Evolutionary conservation across 129 eudicot species (phyloP), one percentile per base, ranked within the genome.

Genomic region (Escallonia herrerae): DNA sequence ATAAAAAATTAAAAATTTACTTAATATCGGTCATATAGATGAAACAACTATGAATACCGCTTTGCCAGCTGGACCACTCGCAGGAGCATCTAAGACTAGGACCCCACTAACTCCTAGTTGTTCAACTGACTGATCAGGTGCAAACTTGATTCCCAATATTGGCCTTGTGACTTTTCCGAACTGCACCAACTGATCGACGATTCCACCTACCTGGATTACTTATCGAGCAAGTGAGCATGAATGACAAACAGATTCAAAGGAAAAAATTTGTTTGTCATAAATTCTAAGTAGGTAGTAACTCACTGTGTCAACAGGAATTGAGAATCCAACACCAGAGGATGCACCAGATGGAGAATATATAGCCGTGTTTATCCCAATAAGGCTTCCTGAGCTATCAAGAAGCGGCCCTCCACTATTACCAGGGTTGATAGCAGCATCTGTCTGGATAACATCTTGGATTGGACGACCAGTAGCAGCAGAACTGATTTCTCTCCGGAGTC

Each of bases 381-480:
- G 88, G 55, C 63, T 84, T 69, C 97, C 95, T 7, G 94, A 63
- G 68, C 95, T 91, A 66, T 91, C 97, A 43, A 91, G 90, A 72
- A 91, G 95, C 60, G 95, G 97, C 7, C 97, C 95, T 15, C 95
- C 95, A 74, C 95, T 91, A 63, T 91, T 87, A 11, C 95, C 94
- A 61, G 97, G 97, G 79, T 91, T 91, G 60, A 91, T 91, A 59
- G 97, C 97, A 60, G 95, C 95, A 55, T 91, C 97, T 52, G 94
- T 91, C 66, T 91, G 97, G 73, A 91, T 91, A 39, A 91, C 95
- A 73, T 91, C 95, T 66, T 82, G 95, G 63, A 91, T 87, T 65
- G 97, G 97, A 4, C 95, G 90, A 1, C 97, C 95, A 48, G 94
- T 84, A 33, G 96, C 90, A 72, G 96, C 97, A 43, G 97, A 87